Base-by-base conservation (phyloP, 495 filamentous ascomycete genomes). In the Hyaloscypha finlandica region DNA sequence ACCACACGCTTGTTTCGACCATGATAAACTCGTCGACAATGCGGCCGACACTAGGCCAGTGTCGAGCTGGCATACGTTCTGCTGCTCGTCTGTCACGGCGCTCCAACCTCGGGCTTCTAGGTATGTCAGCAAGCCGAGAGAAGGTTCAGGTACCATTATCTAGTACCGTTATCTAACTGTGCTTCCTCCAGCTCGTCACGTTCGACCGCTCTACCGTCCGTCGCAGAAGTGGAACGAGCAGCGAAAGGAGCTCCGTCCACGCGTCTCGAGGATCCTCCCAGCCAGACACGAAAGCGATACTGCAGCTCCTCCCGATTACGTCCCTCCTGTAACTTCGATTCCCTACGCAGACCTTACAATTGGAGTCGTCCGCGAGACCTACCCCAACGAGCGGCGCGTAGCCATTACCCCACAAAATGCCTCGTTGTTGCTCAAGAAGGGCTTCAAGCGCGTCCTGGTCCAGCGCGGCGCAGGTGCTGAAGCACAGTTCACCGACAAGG, bases 331-430 rank as follows among this genome's bases (percentile, higher is more conserved):
- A 9, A 85, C 81, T 1, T 51, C 66, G 32, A 68, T 25, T 25
- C 89, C 90, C 1, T 94, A 92, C 75, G 77, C 83, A 8, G 78
- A 85, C 8, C 81, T 93, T 59, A 87, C 86, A 6, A 84, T 94
- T 32, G 90, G 90, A 45, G 82, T 92, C 33, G 89, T 90, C 2
- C 85, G 83, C 52, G 91, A 94, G 74, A 89, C 81, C 16, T 90
- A 82, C 71, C 82, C 84, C 12, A 84, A 89, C 64, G 91, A 94
- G 77, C 87, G 88, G 29, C 90, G 91, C 31, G 91, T 94, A 22
- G 90, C 91, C 19, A 81, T 94, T 35, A 92, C 90, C 1, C 91
- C 91, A 8, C 88, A 90, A 67, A 94, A 93, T 81, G 90, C 91
- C 22, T 82, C 85, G 2, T 77, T 93, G 30, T 77, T 94, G 4